Percentiles rank a stretch among this genome's conserved stretches.
phyloP scores from a whole-genome alignment of 495 filamentous ascomycete species.

The Oleoguttula mirabilis region DNA sequence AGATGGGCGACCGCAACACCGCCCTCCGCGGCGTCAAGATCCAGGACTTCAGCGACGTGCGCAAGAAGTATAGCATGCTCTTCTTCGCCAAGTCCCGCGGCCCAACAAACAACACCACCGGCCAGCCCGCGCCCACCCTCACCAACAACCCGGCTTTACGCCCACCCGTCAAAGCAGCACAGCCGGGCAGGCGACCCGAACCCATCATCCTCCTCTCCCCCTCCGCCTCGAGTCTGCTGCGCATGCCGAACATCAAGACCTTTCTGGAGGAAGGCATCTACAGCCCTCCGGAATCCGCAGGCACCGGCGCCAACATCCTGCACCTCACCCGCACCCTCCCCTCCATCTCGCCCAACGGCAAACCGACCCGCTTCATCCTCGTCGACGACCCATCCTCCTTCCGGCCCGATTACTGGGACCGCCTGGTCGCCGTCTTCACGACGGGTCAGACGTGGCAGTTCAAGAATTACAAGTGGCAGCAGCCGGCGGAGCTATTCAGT shows the following conservation, averaged over 20 bases:
- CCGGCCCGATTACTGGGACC: constrained; percentile 94
- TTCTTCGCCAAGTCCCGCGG: constrained; percentile 47
- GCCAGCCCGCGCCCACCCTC: constrained; percentile 22
- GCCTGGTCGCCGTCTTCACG: constrained; percentile 94
- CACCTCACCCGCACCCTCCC: constrained; percentile 72
- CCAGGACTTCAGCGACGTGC: constrained; percentile 90
- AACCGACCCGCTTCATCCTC: constrained; percentile 82
- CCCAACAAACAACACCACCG: neutral
- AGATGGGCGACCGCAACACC: constrained; percentile 84
- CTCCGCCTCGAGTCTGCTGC: constrained; percentile 93
- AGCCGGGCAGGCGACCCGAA: constrained; percentile 54
- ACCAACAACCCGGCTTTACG: constrained; percentile 30
- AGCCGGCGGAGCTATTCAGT: constrained; percentile 76
- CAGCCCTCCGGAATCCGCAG: constrained; percentile 59
- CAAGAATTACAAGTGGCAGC: constrained; percentile 92
- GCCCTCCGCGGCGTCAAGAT: constrained; percentile 71
- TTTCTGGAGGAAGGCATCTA: constrained; percentile 85
- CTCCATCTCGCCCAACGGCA: constrained; percentile 48
- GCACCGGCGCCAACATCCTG: constrained; percentile 59
- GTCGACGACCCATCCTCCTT: constrained; percentile 88
- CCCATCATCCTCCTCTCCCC: constrained; percentile 97
- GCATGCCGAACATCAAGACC: constrained; percentile 89
- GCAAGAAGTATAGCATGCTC: constrained; percentile 55
- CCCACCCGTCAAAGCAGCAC: constrained; percentile 11
- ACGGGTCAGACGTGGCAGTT: constrained; percentile 99